Evolutionary conservation across 805 yeast genomes (phyloP).

Genomic region (Candida coquimbonensis): DNA sequence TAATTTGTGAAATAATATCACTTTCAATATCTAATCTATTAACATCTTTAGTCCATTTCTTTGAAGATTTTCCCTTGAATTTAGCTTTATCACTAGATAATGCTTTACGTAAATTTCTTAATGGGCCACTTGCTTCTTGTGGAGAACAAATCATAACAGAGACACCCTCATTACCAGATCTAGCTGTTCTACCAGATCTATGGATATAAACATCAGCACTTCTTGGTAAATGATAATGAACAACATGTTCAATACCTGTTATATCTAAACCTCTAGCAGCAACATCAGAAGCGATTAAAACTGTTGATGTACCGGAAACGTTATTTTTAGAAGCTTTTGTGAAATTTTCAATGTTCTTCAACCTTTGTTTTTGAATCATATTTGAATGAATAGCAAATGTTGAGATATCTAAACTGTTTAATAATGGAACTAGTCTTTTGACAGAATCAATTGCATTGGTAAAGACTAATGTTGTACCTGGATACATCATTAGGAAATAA

Average conservation of each 20-base stretch:
- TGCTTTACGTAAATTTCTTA: slow-evolving; percentile 61
- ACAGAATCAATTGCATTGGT: slow-evolving; percentile 96
- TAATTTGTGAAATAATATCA: slow-evolving; percentile 63
- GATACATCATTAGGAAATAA: slow-evolving; percentile 78
- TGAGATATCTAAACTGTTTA: slow-evolving; percentile 62
- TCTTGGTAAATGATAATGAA: slow-evolving; percentile 92
- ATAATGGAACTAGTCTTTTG: slow-evolving; percentile 70
- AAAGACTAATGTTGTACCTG: slow-evolving; percentile 85
- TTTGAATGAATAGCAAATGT: slow-evolving; percentile 81
- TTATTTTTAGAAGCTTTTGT: slow-evolving; percentile 38
- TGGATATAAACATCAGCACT: slow-evolving; percentile 93
- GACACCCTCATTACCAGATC: slow-evolving; percentile 93
- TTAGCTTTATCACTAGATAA: slow-evolving; percentile 32
- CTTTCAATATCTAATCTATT: slow-evolving; percentile 70
- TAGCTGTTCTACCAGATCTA: slow-evolving; percentile 97
- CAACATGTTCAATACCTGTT: slow-evolving; percentile 83
- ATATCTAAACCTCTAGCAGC: slow-evolving; percentile 98
- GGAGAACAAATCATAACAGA: slow-evolving; percentile 90
- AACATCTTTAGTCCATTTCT: slow-evolving; percentile 47
- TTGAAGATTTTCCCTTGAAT: slow-evolving; percentile 27
- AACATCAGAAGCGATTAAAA: slow-evolving; percentile 90
- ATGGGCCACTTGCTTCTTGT: slow-evolving; percentile 85
- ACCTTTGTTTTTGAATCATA: slow-evolving; percentile 91
- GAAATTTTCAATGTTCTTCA: slow-evolving; percentile 79
- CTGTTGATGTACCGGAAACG: slow-evolving; percentile 42